Evolutionary conservation across 345 rosid genomes (phyloP).

Genomic region (Tarenaya hassleriana): DNA sequence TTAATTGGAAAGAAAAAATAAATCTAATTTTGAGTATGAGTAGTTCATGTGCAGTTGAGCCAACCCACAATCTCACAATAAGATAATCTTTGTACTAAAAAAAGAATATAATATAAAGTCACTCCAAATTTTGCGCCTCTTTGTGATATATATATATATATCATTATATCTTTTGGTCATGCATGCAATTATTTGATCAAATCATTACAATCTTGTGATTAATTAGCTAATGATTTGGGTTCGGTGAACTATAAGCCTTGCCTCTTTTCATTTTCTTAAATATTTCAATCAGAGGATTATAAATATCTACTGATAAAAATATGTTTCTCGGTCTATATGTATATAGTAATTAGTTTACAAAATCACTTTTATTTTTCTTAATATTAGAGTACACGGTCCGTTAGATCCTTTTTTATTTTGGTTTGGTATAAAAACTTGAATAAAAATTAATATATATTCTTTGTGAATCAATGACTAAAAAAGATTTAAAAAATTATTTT

Average conservation of each 20-base stretch:
- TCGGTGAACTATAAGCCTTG: constrained; percentile 22
- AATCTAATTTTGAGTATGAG: constrained; percentile 23
- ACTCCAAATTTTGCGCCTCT: constrained; percentile 31
- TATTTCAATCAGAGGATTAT: neutral
- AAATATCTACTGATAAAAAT: neutral
- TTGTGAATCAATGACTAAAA: too few relatives aligned
- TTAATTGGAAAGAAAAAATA: constrained; percentile 25
- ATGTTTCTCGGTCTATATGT: too few relatives aligned
- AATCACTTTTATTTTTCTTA: too few relatives aligned
- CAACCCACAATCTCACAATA: constrained; percentile 33
- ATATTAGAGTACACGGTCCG: too few relatives aligned
- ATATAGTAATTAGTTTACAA: too few relatives aligned
- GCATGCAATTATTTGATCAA: constrained; percentile 22
- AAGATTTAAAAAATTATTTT: too few relatives aligned
- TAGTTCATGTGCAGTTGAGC: constrained; percentile 38
- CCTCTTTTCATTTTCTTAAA: constrained; percentile 13
- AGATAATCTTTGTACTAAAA: constrained; percentile 12
- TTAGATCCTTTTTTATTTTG: too few relatives aligned
- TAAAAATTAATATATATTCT: too few relatives aligned
- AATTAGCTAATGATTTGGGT: constrained; percentile 21
- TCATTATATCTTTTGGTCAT: constrained; percentile 5
- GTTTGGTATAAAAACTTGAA: too few relatives aligned
- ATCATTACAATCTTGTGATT: constrained; percentile 27
- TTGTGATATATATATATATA: constrained; percentile 18
- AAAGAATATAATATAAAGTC: neutral